phyloP scores from a whole-genome alignment of 2,329 filamentous ascomycete species.

The Penicillium sp. region DNA sequence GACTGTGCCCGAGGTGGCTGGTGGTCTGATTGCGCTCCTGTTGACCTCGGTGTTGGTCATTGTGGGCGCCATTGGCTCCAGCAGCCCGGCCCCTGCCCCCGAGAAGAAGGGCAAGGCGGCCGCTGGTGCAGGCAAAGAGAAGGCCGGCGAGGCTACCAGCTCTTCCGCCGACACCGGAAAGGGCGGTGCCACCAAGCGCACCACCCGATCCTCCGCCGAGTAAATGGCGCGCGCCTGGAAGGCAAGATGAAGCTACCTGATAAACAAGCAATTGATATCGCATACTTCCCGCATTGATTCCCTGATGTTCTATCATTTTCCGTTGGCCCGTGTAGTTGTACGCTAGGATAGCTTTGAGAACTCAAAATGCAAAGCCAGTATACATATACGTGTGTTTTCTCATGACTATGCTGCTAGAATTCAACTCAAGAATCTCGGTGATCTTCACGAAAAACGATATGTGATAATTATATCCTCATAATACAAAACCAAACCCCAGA shows the following conservation, averaged over 20 bases:
- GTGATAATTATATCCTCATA: background rate
- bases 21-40: constrained; percentile 64
- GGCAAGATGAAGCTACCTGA: constrained; percentile 11
- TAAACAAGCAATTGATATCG: constrained; percentile 11
- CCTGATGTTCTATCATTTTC: constrained; percentile 8
- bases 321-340: constrained; percentile 16
- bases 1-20: constrained; percentile 87
- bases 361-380: constrained; percentile 9
- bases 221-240: constrained; percentile 19
- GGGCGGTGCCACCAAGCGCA: constrained; percentile 59
- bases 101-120: constrained; percentile 71
- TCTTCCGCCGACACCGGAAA: constrained; percentile 69
- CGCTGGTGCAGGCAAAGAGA: constrained; percentile 53
- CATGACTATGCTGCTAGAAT: no score
- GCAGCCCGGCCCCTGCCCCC: constrained; percentile 58
- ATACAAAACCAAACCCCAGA: no score
- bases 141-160: constrained; percentile 60
- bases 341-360: constrained; percentile 10
- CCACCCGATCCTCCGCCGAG: constrained; percentile 43
- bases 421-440: no score
- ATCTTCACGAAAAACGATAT: background rate
- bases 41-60: constrained; percentile 67
- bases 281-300: constrained; percentile 10
- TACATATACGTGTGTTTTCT: no score
- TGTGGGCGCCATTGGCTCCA: constrained; percentile 58